These are phyloP conservation scores for Amanita jacksonii DNA, from an alignment of 768 basidiomycete genomes.

Conservation along the genomic window DNA sequence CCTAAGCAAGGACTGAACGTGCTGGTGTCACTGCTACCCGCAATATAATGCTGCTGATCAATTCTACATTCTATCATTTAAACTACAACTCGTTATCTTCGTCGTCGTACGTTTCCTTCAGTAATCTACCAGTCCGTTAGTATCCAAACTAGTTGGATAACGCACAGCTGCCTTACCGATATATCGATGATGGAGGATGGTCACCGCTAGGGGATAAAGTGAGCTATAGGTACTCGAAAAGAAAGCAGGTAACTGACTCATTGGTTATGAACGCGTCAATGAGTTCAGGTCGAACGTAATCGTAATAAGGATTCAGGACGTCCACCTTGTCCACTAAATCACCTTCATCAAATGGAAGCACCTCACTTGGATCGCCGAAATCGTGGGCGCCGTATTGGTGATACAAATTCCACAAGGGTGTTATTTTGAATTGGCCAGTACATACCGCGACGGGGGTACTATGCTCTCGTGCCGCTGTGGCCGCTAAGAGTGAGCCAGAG, in stretches of 20 bases:
- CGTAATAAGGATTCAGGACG: constrained; percentile 92
- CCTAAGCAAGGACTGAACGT: constrained; percentile 44
- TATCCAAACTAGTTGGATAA: not conserved
- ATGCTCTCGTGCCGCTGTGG: constrained; percentile 81
- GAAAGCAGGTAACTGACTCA: constrained; percentile 54
- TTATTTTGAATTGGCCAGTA: constrained; percentile 94
- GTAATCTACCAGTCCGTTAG: constrained; percentile 38
- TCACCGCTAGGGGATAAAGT: constrained; percentile 59
- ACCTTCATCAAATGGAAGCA: constrained; percentile 70
- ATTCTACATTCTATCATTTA: constrained; percentile 17
- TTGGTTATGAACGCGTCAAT: constrained; percentile 95
- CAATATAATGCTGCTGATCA: constrained; percentile 11
- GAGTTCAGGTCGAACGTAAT: constrained; percentile 89
- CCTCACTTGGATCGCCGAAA: constrained; percentile 56
- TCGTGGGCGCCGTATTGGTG: constrained; percentile 80
- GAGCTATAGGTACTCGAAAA: constrained; percentile 7
- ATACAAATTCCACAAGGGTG: constrained; percentile 83
- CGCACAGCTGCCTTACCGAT: constrained; percentile 42
- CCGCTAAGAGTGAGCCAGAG: constrained; percentile 76
- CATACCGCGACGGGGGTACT: constrained; percentile 90
- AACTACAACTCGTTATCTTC: constrained; percentile 76
- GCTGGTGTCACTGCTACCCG: constrained; percentile 12
- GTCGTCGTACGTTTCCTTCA: constrained; percentile 94
- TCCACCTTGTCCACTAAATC: constrained; percentile 80
- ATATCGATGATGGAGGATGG: constrained; percentile 91